These are phyloP conservation scores for Malus hybrid DNA, from an alignment of 331 rosid genomes.

Conservation along the genomic window DNA sequence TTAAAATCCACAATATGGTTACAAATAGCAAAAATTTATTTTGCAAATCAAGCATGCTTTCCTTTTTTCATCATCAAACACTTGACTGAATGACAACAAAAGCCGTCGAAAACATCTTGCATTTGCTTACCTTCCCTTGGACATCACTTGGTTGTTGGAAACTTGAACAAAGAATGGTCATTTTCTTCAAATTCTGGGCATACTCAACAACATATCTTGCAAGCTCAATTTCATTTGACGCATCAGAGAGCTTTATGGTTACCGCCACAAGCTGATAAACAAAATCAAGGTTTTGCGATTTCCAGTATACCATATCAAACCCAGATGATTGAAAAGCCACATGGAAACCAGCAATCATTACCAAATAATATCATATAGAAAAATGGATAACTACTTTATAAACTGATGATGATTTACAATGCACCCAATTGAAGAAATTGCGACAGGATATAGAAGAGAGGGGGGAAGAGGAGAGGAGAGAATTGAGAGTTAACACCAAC, in stretches of 20 bases:
- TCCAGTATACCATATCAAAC: constrained; percentile 1
- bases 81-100: background rate
- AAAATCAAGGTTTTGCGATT: background rate
- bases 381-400: background rate
- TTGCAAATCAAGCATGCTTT: background rate
- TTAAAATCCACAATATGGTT: too few relatives aligned
- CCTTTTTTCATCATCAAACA: background rate
- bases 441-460: background rate
- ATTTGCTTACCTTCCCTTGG: background rate
- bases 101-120: background rate
- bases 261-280: background rate
- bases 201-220: background rate
- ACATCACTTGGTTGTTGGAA: background rate
- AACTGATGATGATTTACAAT: background rate
- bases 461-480: background rate
- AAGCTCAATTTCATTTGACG: background rate
- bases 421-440: background rate
- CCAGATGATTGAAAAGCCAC: background rate
- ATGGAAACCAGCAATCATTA: background rate
- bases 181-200: background rate
- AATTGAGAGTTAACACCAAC: background rate
- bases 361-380: background rate
- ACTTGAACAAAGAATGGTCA: background rate
- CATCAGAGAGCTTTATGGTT: background rate
- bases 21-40: background rate